These are phyloP conservation scores for Steccherinum ochraceum DNA, from an alignment of 768 basidiomycete genomes.

Conservation along the genomic window DNA sequence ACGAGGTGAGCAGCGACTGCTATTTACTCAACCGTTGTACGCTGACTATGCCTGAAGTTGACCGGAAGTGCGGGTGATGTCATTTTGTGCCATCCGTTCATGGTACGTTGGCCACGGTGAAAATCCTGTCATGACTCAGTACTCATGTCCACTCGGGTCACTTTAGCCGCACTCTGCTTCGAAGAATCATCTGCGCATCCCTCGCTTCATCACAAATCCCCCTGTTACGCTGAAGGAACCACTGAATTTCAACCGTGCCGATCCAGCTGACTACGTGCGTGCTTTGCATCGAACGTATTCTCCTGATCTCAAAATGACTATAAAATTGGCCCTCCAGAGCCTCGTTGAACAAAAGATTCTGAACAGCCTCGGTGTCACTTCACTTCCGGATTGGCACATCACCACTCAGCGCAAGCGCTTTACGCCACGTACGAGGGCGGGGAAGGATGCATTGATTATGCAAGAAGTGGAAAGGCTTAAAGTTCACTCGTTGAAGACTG, in stretches of 20 bases:
- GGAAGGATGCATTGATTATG: conserved; percentile 20
- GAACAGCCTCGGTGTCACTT: conserved; percentile 21
- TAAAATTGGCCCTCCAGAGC: conserved; percentile 8
- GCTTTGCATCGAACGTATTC: too few relatives aligned
- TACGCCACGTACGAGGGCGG: conserved; percentile 17
- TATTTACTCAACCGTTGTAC: neutral
- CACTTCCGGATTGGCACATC: conserved; percentile 20
- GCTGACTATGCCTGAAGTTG: conserved; percentile 10
- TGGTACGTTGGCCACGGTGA: too few relatives aligned
- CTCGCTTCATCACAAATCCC: conserved; percentile 33
- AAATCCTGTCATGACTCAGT: too few relatives aligned
- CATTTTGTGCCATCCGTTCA: conserved; percentile 30
- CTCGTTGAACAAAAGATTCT: conserved; percentile 31
- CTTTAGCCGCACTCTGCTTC: conserved; percentile 30
- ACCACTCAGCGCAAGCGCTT: conserved; percentile 15
- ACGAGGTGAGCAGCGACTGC: conserved; percentile 13
- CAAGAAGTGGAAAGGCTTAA: conserved; percentile 20
- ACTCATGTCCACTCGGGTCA: too few relatives aligned
- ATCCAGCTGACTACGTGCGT: conserved; percentile 22
- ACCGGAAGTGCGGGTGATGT: conserved; percentile 33
- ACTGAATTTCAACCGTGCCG: conserved; percentile 25
- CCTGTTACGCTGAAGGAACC: conserved; percentile 28
- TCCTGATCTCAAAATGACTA: neutral
- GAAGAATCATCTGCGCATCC: conserved; percentile 26
- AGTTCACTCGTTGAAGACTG: conserved; percentile 18